Evolutionary conservation across 2,329 filamentous ascomycete genomes (phyloP), one percentile per base, ranked within the genome.

Genomic region (Fusarium gaditjirri): DNA sequence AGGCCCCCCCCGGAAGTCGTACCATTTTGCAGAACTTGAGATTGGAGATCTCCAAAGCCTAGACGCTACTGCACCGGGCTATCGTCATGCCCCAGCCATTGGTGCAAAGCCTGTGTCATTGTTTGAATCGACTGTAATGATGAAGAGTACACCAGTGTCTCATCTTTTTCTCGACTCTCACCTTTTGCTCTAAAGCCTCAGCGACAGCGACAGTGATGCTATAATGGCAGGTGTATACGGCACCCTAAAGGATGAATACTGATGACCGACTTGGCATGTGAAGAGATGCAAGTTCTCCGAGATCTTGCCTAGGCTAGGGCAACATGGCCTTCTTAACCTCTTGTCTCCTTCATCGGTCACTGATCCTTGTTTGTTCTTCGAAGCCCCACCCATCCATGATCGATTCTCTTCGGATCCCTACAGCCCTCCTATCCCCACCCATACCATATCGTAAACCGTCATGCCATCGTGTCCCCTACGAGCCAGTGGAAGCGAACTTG

Each of bases 1-100:
- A 73, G 64, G 71, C 17, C 46, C 65, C 46, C 65, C 74, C 75
- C 68, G 61, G 60, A 72, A 76, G 43, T 77, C 75, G 75, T 77
- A 77, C 75, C 75, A 77, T 76, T 77, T 75, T 75, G 55, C 65
- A 65, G 60, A 64, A 61, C 68, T 75, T 63, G 68, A 77, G 75
- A 77, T 77, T 77, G 72, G 75, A 77, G 75, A 77, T 77, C 75
- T 77, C 75, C 72, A 74, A 75, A 74, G 67, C 64, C 68, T 59
- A 65, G 68, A 46, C 75, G 73, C 75, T 77, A 76, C 75, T 76
- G 70, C 72, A 62, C 66, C 65, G 55, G 70, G 65, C 67, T 72
- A 77, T 76, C 63, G 71, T 72, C 67, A 72, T 69, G 58, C 70
- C 71, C 73, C 69, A 63, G 60, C 73, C 64, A 64, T 75, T 71